These are phyloP conservation scores for Fusarium begoniae DNA, from an alignment of 2,329 filamentous ascomycete species.

Conservation along the genomic window DNA sequence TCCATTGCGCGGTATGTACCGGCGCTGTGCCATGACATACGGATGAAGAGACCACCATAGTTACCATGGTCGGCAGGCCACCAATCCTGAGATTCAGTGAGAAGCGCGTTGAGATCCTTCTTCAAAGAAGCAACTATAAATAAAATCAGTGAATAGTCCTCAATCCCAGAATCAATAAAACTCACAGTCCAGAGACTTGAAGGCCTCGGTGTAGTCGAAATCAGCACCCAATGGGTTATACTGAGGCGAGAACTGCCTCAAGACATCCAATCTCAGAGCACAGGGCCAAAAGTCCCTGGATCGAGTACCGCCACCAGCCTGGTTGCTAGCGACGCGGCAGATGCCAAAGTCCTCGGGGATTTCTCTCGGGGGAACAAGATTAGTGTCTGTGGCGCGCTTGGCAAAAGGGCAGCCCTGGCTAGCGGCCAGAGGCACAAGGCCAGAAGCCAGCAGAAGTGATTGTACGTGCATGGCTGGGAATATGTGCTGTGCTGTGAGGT, in stretches of 20 bases:
- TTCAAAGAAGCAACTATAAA: slow-evolving; percentile 65
- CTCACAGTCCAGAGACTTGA: slow-evolving; percentile 71
- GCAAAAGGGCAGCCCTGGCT: slow-evolving; percentile 32
- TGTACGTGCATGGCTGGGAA: slow-evolving; percentile 23
- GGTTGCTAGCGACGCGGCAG: slow-evolving; percentile 45
- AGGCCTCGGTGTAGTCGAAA: slow-evolving; percentile 77
- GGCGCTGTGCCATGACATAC: slow-evolving; percentile 83
- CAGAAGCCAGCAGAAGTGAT: slow-evolving; percentile 31
- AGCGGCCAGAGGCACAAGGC: slow-evolving; percentile 27
- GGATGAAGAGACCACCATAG: slow-evolving; percentile 82
- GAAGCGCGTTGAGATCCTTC: slow-evolving; percentile 74
- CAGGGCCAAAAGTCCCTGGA: slow-evolving; percentile 82
- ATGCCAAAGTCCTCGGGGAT: slow-evolving; percentile 33
- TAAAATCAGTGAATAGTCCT: slow-evolving; percentile 36
- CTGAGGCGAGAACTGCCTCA: slow-evolving; percentile 73
- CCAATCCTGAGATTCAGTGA: slow-evolving; percentile 83
- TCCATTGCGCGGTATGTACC: slow-evolving; percentile 81
- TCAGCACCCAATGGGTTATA: slow-evolving; percentile 72
- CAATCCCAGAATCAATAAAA: slow-evolving; percentile 3
- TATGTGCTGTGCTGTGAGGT: neutral
- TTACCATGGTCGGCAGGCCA: slow-evolving; percentile 86
- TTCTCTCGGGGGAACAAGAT: slow-evolving; percentile 17
- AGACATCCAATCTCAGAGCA: slow-evolving; percentile 72
- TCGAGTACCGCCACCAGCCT: slow-evolving; percentile 70
- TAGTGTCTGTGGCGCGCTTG: slow-evolving; percentile 16